phyloP scores from a whole-genome alignment of 1,139 yeast species.

The Diutina catenulata region DNA sequence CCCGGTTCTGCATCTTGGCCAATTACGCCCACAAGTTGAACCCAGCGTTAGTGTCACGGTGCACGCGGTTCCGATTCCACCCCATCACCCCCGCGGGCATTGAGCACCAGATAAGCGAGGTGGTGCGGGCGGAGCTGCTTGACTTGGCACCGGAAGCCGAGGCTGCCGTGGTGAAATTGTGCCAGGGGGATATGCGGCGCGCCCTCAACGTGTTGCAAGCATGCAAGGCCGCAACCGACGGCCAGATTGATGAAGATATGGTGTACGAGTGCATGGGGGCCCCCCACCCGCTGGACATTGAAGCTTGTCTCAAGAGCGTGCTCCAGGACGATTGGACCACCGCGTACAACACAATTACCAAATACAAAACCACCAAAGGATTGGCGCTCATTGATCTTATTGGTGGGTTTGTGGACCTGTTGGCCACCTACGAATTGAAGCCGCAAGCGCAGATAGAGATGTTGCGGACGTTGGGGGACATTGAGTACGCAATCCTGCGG shows the following conservation, averaged over 20 bases:
- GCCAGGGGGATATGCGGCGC: slow-evolving; percentile 93
- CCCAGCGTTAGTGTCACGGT: slow-evolving; percentile 88
- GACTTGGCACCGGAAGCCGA: slow-evolving; percentile 48
- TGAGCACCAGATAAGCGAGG: slow-evolving; percentile 51
- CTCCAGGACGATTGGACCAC: slow-evolving; percentile 85
- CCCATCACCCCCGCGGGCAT: slow-evolving; percentile 68
- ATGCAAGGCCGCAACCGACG: slow-evolving; percentile 65
- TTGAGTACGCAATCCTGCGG: slow-evolving; percentile 80
- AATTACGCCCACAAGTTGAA: slow-evolving; percentile 92
- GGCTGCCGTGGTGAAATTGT: slow-evolving; percentile 51
- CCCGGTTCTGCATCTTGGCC: slow-evolving; percentile 92
- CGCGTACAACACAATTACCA: slow-evolving; percentile 51
- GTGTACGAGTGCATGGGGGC: slow-evolving; percentile 94
- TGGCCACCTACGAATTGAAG: slow-evolving; percentile 56
- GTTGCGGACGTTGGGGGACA: slow-evolving; percentile 63
- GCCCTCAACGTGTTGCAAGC: slow-evolving; percentile 93
- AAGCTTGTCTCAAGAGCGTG: slow-evolving; percentile 61
- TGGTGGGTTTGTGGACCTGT: slow-evolving; percentile 59
- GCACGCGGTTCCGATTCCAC: slow-evolving; percentile 88
- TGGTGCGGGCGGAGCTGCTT: slow-evolving; percentile 57
- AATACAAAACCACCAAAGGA: slow-evolving; percentile 62
- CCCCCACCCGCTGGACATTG: slow-evolving; percentile 82
- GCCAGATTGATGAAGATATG: slow-evolving; percentile 51
- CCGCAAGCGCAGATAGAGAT: slow-evolving; percentile 50
- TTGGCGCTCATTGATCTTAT: slow-evolving; percentile 81